phyloP scores from a whole-genome alignment of 164 flowering plant species.

The Vitis rupestris region DNA sequence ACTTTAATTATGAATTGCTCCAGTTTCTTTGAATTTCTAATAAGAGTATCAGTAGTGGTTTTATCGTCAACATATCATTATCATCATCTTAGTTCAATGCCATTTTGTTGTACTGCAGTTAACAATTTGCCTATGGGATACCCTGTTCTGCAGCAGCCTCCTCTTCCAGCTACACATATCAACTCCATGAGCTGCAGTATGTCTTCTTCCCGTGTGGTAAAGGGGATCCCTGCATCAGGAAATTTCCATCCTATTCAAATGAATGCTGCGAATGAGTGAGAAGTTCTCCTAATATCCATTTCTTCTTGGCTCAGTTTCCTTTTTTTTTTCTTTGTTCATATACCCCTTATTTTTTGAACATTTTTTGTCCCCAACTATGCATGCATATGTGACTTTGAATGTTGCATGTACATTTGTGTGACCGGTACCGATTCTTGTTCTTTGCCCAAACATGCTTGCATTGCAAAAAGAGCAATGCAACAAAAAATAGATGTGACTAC shows the following conservation, averaged over 20 bases:
- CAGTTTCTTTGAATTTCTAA: neutral
- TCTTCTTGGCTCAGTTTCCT: too few relatives aligned
- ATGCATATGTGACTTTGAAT: too few relatives aligned
- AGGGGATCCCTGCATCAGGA: conserved; percentile 93
- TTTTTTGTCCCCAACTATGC: too few relatives aligned
- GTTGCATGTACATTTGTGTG: too few relatives aligned
- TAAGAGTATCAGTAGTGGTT: neutral
- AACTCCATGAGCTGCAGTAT: conserved; percentile 80
- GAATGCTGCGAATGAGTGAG: conserved; percentile 88
- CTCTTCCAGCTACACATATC: conserved; percentile 70
- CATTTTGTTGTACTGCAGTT: conserved; percentile 74
- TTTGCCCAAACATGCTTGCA: too few relatives aligned
- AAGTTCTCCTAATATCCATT: conserved; percentile 10
- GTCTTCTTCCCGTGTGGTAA: conserved; percentile 84
- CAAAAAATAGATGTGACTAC: too few relatives aligned
- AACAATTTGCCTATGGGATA: conserved; percentile 96
- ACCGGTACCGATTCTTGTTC: too few relatives aligned
- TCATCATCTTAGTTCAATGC: conserved; percentile 38
- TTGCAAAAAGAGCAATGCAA: too few relatives aligned
- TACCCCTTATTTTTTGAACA: too few relatives aligned
- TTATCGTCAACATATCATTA: neutral
- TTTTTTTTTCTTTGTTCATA: too few relatives aligned
- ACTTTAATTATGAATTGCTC: too few relatives aligned
- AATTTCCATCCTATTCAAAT: conserved; percentile 77
- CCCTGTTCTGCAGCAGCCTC: conserved; percentile 83